Percentiles rank a stretch among this genome's conserved stretches.
phyloP scores from a whole-genome alignment of 176 grass and related monocot genomes.

The Urochloa ruziziensis region DNA sequence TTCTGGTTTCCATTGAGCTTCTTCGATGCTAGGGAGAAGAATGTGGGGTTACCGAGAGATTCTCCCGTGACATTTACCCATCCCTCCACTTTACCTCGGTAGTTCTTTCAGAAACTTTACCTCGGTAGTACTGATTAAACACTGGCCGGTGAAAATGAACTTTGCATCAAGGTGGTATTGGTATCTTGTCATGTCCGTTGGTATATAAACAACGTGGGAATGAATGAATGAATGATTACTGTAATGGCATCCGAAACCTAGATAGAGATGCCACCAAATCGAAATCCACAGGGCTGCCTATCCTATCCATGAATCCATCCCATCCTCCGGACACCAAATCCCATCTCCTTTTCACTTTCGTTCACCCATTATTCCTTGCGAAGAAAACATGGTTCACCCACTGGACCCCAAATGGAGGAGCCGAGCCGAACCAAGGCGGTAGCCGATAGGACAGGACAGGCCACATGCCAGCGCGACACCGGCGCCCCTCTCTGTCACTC shows the following conservation, averaged over 20 bases:
- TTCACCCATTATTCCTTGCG: background rate
- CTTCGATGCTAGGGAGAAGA: background rate
- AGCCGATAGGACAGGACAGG: slow-evolving; percentile 7
- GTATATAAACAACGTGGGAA: background rate
- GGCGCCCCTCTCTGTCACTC: background rate
- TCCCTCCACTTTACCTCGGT: background rate
- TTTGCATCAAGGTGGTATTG: background rate
- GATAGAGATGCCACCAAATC: background rate
- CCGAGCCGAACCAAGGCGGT: slow-evolving; percentile 1
- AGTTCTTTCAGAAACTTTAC: background rate
- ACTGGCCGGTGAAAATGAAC: background rate
- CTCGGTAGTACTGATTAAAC: background rate
- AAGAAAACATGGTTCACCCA: slow-evolving; percentile 5
- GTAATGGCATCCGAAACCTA: slow-evolving; percentile 18
- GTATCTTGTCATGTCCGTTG: background rate
- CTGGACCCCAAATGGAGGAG: too few species aligned
- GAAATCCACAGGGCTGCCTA: background rate
- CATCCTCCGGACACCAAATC: too few species aligned
- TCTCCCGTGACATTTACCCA: background rate
- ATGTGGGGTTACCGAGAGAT: slow-evolving; percentile 28
- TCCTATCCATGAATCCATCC: background rate
- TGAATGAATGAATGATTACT: too few species aligned
- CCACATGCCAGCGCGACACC: too few species aligned
- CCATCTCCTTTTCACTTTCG: background rate
- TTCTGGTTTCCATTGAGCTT: background rate